Base-by-base conservation (phyloP, 768 basidiomycete species). In the Sistotremastrum niveocremeum region DNA sequence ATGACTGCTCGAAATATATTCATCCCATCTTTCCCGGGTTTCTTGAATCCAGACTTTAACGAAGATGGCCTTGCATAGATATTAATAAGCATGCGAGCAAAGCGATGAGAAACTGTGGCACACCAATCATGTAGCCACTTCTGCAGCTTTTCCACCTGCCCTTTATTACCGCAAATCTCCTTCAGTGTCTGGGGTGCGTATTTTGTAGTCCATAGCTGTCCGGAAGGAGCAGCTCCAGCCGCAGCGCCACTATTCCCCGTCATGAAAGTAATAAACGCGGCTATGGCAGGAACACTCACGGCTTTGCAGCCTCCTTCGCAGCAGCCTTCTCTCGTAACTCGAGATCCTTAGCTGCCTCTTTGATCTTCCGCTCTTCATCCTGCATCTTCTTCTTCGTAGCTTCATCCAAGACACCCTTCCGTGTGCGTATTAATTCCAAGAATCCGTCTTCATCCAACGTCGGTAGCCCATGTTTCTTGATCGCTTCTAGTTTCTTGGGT, bases 151-250 rank as follows among this genome's bases (percentile, higher is more conserved):
- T 98, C 93, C 1, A 98, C 82, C 45, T 79, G 74, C 0, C 77
- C 73, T 63, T 98, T 98, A 67, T 98, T 99, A 6, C 95, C 95
- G 50, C 93, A 97, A 11, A 99, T 76, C 47, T 99, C 90, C 54
- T 86, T 91, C 46, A 91, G 52, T 2, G 71, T 73, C 51, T 81
- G 77, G 1, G 95, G 95, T 0, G 95, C 94, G 59, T 99, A 99
- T 7, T 90, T 79, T 33, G 81, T 83, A 36, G 95, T 97, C 95
- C 95, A 98, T 1, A 98, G 69, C 59, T 94, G 89, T 3, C 57
- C 52, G 6, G 57, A 56, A 1, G 72, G 70, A 1, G 66, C 67
- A 3, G 69, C 63, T 52, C 78, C 71, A 2, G 63, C 44, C 32
- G 48, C 34, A 56, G 68, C 67, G 39, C 57, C 49, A 28, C 62